Conservation (phyloP, 352 stramenopile species). For the Phytophthora europaea region DNA sequence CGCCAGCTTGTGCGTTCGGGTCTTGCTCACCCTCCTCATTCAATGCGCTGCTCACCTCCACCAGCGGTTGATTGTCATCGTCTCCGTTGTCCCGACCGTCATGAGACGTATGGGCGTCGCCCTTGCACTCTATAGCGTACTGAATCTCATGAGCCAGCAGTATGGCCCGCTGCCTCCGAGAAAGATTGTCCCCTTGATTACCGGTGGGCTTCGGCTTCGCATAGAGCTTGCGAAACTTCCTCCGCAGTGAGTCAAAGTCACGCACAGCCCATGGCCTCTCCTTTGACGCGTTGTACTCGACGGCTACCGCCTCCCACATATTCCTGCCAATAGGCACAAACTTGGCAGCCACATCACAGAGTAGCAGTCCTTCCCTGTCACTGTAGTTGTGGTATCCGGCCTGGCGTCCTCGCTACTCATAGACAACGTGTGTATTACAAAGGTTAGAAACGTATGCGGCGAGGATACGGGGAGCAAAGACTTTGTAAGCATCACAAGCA, state of each 20-base stretch:
- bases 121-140: background rate
- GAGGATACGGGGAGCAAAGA: too few species aligned
- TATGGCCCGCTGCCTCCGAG: background rate
- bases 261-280: background rate
- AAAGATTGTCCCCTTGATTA: background rate
- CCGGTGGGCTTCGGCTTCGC: background rate
- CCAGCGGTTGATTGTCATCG: background rate
- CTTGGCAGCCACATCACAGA: background rate
- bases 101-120: background rate
- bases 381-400: background rate
- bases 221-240: background rate
- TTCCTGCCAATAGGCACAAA: background rate
- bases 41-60: background rate
- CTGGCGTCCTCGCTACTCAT: too few species aligned
- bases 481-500: too few species aligned
- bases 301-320: background rate
- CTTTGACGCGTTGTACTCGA: background rate
- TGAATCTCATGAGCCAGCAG: background rate
- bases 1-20: background rate
- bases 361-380: background rate
- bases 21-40: background rate
- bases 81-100: background rate
- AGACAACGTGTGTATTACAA: too few species aligned
- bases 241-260: too few species aligned
- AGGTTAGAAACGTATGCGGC: too few species aligned